Conservation (phyloP, 805 yeast species). For the Cyberlindnera euphorbiiphila region DNA sequence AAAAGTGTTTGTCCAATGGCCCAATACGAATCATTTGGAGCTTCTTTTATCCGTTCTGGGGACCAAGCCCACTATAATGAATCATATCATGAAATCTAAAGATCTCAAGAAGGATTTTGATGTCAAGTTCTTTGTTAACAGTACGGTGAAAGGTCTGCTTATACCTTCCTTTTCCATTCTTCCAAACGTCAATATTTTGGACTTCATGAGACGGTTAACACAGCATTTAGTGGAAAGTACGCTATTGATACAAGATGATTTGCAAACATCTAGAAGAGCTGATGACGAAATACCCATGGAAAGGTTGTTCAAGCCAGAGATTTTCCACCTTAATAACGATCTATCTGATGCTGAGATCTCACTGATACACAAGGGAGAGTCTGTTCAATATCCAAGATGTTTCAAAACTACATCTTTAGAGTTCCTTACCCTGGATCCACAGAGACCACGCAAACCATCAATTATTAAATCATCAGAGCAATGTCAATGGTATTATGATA, state of each 20-base stretch:
- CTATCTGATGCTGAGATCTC: conserved; percentile 1
- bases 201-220: conserved; percentile 6
- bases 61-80: not conserved
- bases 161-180: conserved; percentile 1
- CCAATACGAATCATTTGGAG: not conserved
- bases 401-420: not conserved
- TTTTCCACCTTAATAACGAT: not conserved
- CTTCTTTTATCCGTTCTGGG: conserved; percentile 1
- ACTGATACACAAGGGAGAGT: conserved; percentile 2
- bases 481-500: conserved; percentile 4
- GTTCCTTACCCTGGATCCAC: not conserved
- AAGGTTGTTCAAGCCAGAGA: not conserved
- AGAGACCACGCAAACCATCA: conserved; percentile 1
- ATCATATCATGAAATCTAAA: not conserved
- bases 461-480: not conserved
- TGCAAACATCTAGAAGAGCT: not conserved
- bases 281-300: not conserved
- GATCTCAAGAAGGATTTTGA: not conserved
- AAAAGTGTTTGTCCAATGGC: conserved; percentile 6
- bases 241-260: conserved; percentile 2
- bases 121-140: not conserved
- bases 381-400: not conserved
- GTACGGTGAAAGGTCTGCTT: not conserved
- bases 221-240: conserved; percentile 4
- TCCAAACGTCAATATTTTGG: conserved; percentile 8